These are phyloP conservation scores for Plenodomus tracheiphilus DNA, from an alignment of 2,329 filamentous ascomycete genomes.

Conservation along the genomic window DNA sequence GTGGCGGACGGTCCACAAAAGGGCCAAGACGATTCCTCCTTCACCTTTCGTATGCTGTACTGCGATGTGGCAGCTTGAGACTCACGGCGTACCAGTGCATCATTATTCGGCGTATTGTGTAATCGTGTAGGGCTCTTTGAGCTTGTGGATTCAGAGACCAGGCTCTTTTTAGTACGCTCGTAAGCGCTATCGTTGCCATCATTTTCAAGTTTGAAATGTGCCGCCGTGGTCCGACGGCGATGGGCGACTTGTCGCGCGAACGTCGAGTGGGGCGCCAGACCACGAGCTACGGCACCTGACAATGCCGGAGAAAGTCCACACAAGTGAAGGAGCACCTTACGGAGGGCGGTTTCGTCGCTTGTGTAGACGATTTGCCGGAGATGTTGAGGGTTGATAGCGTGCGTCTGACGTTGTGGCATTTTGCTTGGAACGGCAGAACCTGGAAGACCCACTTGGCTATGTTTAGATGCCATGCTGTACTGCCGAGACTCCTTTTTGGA, in stretches of 20 bases:
- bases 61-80: constrained; percentile 1
- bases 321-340: constrained; percentile 28
- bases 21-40: constrained; percentile 1
- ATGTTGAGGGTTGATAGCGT: constrained; percentile 27
- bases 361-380: constrained; percentile 33
- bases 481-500: constrained; percentile 11
- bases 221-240: neutral
- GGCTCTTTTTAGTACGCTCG: constrained; percentile 10
- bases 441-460: neutral
- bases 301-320: constrained; percentile 38
- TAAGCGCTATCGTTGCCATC: constrained; percentile 5
- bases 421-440: neutral
- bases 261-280: constrained; percentile 34
- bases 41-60: constrained; percentile 14
- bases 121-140: no score
- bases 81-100: neutral
- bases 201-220: neutral
- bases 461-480: constrained; percentile 1
- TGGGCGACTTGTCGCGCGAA: constrained; percentile 20
- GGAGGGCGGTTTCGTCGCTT: constrained; percentile 19
- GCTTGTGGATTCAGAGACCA: neutral
- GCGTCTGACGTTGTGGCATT: constrained; percentile 9
- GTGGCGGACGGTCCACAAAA: constrained; percentile 2
- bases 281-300: constrained; percentile 36
- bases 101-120: neutral